These are phyloP conservation scores for Rhizopogon vesiculosus DNA, from an alignment of 768 basidiomycete species.

Conservation along the genomic window DNA sequence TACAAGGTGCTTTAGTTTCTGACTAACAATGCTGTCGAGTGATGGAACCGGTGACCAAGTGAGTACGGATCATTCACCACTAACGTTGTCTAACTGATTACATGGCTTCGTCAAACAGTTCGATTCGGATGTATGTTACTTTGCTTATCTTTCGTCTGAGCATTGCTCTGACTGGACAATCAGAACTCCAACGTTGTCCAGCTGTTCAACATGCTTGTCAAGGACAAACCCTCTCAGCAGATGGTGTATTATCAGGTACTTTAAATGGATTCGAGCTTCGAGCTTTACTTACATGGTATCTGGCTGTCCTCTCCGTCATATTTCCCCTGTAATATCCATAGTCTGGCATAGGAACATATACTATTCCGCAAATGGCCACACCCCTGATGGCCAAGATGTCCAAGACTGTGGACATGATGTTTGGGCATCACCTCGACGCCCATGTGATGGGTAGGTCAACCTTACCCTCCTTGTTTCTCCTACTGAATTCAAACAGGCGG, in stretches of 20 bases:
- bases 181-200: conserved; percentile 75
- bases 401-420: conserved; percentile 54
- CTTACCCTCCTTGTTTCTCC: neutral
- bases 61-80: conserved; percentile 13
- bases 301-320: too few species aligned
- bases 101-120: conserved; percentile 53
- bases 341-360: conserved; percentile 74
- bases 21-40: neutral
- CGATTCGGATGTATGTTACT: conserved; percentile 48
- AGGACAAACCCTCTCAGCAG: conserved; percentile 51
- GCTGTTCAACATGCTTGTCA: conserved; percentile 65
- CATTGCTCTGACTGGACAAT: neutral
- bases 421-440: conserved; percentile 58
- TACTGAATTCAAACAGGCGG: conserved; percentile 39
- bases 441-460: conserved; percentile 60
- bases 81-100: neutral
- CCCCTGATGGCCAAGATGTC: conserved; percentile 50
- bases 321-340: conserved; percentile 14
- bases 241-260: conserved; percentile 72
- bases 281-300: neutral
- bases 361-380: conserved; percentile 56
- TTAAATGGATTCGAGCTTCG: neutral
- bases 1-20: neutral
- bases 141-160: neutral
- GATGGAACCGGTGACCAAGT: conserved; percentile 34